Evolutionary conservation across 371 early-diverging fungal species (phyloP).

Genomic region (Rhizomucor miehei): DNA sequence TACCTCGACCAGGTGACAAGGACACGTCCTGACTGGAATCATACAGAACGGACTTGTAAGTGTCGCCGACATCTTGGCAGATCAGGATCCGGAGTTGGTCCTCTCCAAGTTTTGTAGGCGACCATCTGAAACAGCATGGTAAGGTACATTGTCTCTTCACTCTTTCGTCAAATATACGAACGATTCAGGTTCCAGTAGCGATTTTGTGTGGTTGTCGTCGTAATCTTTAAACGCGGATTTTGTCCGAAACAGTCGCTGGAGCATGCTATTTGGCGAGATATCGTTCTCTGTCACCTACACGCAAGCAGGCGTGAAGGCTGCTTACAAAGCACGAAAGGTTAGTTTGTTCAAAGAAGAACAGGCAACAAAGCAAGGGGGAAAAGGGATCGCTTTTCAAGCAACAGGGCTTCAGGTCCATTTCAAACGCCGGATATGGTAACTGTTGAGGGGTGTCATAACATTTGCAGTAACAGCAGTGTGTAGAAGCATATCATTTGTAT

Average conservation of each 20-base stretch:
- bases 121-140: slow-evolving; percentile 26
- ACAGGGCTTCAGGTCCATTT: no score
- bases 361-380: no score
- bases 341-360: no score
- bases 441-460: no score
- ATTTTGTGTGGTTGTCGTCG: slow-evolving; percentile 29
- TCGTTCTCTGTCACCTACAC: no score
- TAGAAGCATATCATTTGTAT: no score
- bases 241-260: slow-evolving; percentile 41
- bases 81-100: slow-evolving; percentile 38
- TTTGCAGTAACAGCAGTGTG: no score
- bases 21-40: slow-evolving; percentile 30
- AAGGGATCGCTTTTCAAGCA: no score
- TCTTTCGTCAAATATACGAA: slow-evolving; percentile 14
- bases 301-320: no score
- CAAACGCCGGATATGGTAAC: no score
- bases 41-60: slow-evolving; percentile 40
- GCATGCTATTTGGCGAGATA: slow-evolving; percentile 14
- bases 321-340: no score
- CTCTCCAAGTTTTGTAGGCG: slow-evolving; percentile 20
- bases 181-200: slow-evolving; percentile 40
- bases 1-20: slow-evolving; percentile 4
- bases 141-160: slow-evolving; percentile 1
- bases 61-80: slow-evolving; percentile 43
- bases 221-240: slow-evolving; percentile 32